A percentile compares a stretch with the other conserved stretches of the same genome.
Evolutionary conservation across 371 early-diverging fungal species (phyloP).

Genomic region (Mycotypha africana): DNA sequence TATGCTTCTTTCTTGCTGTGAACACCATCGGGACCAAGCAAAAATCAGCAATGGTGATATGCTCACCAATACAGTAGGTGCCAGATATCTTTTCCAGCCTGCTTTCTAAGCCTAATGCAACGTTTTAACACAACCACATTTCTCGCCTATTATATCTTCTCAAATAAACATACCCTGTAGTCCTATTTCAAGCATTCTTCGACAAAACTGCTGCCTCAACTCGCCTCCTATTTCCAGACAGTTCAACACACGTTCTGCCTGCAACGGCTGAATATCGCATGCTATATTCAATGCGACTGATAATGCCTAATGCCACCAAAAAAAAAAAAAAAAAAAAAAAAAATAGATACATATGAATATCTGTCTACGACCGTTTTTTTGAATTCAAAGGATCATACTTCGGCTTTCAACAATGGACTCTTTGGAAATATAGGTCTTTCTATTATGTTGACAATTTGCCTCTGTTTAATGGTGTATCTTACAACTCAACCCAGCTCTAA

Average conservation of each 20-base stretch:
- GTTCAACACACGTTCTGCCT: conserved; percentile 68
- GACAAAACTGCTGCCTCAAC: too few relatives aligned
- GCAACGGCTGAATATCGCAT: conserved; percentile 84
- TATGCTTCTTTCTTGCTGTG: conserved; percentile 61
- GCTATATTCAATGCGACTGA: conserved; percentile 54
- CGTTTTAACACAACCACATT: too few relatives aligned
- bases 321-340: too few relatives aligned
- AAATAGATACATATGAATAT: too few relatives aligned
- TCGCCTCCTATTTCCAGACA: background rate
- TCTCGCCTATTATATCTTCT: too few relatives aligned
- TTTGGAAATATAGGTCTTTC: conserved; percentile 65
- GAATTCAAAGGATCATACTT: conserved; percentile 22
- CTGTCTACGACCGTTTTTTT: background rate
- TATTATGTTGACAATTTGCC: too few relatives aligned
- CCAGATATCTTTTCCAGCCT: conserved; percentile 59
- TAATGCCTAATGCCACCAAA: conserved; percentile 45
- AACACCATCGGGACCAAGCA: conserved; percentile 77
- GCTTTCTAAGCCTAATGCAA: conserved; percentile 62
- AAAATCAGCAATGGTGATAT: conserved; percentile 81
- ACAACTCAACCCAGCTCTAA: too few relatives aligned
- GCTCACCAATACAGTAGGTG: conserved; percentile 74
- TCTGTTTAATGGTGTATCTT: too few relatives aligned
- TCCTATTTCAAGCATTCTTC: too few relatives aligned
- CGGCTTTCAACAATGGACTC: conserved; percentile 60
- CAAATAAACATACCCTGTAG: too few relatives aligned